These are phyloP conservation scores for Thielaviopsis populi DNA, from an alignment of 2,329 filamentous ascomycete genomes.

Conservation along the genomic window DNA sequence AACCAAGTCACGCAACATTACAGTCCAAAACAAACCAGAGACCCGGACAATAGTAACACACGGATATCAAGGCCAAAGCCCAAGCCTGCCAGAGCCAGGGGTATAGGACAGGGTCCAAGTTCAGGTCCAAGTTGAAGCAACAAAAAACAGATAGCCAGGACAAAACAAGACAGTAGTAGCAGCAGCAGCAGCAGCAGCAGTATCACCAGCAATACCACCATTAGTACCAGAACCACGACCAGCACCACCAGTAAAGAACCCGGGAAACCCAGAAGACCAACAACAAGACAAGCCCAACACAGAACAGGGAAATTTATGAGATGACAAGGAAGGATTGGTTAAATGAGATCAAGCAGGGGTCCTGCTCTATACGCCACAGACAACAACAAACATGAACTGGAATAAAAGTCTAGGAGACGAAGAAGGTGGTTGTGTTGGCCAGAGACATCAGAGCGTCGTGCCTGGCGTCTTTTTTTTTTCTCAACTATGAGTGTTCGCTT, in stretches of 20 bases:
- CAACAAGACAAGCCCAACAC: not conserved
- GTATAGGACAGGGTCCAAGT: not conserved
- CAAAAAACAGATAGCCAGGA: too few relatives aligned
- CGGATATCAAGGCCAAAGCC: not conserved
- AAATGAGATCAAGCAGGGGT: not conserved
- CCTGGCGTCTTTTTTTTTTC: too few relatives aligned
- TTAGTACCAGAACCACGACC: too few relatives aligned
- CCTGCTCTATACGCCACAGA: not conserved
- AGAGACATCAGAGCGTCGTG: not conserved
- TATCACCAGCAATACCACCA: too few relatives aligned
- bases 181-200: too few relatives aligned
- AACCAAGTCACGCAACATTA: not conserved
- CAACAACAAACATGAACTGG: not conserved
- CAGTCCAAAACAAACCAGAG: not conserved
- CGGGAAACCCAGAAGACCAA: not conserved
- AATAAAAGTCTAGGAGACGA: not conserved
- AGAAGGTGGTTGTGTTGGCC: not conserved
- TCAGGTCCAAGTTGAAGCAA: not conserved
- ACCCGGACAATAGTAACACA: not conserved
- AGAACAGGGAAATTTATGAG: not conserved
- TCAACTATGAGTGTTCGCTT: not conserved
- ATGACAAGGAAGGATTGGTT: slow-evolving; percentile 2
- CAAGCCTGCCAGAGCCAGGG: not conserved
- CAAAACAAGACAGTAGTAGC: too few relatives aligned
- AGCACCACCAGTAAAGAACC: too few relatives aligned